phyloP scores from a whole-genome alignment of 371 early-diverging fungal genomes.

The Mucor circinelloides region DNA sequence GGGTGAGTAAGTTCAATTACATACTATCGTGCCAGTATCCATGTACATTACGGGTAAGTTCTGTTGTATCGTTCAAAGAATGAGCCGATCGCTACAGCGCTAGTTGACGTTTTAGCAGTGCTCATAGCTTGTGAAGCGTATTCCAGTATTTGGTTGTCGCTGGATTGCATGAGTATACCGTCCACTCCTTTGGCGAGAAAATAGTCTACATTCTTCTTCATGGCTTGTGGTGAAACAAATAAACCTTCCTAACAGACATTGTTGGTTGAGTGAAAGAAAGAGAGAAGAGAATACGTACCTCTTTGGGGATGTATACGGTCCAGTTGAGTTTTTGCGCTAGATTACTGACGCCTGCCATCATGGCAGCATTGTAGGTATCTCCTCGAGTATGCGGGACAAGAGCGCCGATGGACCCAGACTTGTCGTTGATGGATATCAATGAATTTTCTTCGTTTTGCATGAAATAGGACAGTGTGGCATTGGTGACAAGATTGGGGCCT shows the following conservation, averaged over 20 bases:
- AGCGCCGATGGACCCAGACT: constrained; percentile 20
- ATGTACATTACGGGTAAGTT: constrained; percentile 1
- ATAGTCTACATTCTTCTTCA: neutral
- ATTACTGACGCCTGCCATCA: constrained; percentile 31
- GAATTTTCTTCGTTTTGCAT: constrained; percentile 37
- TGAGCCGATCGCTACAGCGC: constrained; percentile 16
- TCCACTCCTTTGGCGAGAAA: neutral
- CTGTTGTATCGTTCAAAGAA: constrained; percentile 18
- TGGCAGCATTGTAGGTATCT: constrained; percentile 27
- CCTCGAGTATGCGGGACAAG: constrained; percentile 27
- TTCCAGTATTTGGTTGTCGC: constrained; percentile 12
- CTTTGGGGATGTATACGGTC: constrained; percentile 25
- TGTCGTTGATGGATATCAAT: constrained; percentile 34
- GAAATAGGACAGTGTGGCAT: constrained; percentile 22
- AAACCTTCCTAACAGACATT: constrained; percentile 1
- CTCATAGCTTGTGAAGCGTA: constrained; percentile 4
- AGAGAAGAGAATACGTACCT: constrained; percentile 1
- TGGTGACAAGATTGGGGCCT: constrained; percentile 33
- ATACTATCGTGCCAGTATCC: neutral
- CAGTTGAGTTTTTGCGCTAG: constrained; percentile 34
- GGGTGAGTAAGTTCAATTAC: neutral
- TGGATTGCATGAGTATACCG: constrained; percentile 29
- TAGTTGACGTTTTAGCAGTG: neutral
- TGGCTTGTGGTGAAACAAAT: neutral
- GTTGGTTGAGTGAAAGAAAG: neutral